phyloP scores from a whole-genome alignment of 2,329 filamentous ascomycete genomes.

The Pyrenophora teres region DNA sequence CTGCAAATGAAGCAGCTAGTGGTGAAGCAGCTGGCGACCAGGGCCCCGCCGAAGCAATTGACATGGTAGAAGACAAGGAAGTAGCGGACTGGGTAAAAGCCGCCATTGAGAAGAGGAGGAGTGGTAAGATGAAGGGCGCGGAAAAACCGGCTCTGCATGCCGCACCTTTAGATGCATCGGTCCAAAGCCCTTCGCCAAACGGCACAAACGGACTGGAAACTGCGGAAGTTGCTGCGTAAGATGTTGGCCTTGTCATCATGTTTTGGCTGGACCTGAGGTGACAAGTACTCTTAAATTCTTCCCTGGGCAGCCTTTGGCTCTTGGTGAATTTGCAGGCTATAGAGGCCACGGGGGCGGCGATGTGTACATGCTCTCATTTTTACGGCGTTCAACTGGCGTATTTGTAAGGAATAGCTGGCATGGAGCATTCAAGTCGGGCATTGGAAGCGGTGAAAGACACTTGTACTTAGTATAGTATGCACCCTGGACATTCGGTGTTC shows the following conservation, averaged over 20 bases:
- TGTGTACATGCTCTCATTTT: constrained; percentile 1
- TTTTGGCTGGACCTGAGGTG: neutral
- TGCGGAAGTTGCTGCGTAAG: constrained; percentile 25
- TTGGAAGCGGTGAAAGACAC: constrained; percentile 20
- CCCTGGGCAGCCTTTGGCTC: neutral
- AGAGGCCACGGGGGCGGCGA: neutral
- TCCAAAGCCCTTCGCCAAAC: constrained; percentile 50
- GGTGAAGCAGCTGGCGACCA: constrained; percentile 43
- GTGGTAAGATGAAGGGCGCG: constrained; percentile 55
- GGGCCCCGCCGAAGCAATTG: constrained; percentile 31
- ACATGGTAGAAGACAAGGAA: constrained; percentile 70
- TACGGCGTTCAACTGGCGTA: constrained; percentile 21
- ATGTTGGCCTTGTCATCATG: neutral
- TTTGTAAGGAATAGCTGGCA: constrained; percentile 20
- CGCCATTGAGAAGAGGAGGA: constrained; percentile 69
- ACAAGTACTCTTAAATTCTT: neutral
- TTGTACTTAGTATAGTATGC: constrained; percentile 27
- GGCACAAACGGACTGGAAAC: constrained; percentile 30
- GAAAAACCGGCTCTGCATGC: constrained; percentile 84
- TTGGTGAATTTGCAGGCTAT: neutral
- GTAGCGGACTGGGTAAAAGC: constrained; percentile 83
- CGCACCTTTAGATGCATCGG: constrained; percentile 73
- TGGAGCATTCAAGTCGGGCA: constrained; percentile 21
- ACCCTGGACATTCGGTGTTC: neutral
- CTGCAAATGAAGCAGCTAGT: constrained; percentile 51